Conservation (phyloP, 768 basidiomycete genomes). For the Heimioporus sp. region DNA sequence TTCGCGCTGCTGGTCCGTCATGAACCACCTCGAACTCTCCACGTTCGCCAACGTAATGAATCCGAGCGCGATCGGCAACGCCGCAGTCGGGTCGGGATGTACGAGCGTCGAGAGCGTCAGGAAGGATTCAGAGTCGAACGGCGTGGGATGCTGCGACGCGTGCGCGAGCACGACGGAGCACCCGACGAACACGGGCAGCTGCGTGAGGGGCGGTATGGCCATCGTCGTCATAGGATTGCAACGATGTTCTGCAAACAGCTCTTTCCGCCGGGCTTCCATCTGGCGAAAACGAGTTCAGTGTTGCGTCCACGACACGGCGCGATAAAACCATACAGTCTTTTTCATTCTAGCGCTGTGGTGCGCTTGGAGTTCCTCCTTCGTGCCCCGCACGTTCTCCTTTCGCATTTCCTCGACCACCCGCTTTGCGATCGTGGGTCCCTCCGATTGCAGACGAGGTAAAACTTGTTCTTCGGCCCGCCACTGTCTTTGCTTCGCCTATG, state of each 20-base stretch:
- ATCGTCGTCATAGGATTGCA: slow-evolving; percentile 60
- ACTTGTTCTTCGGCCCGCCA: slow-evolving; percentile 60
- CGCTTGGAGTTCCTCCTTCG: slow-evolving; percentile 48
- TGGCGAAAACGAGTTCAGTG: slow-evolving; percentile 24
- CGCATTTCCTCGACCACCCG: slow-evolving; percentile 49
- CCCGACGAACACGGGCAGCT: slow-evolving; percentile 73
- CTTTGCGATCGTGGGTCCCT: slow-evolving; percentile 41
- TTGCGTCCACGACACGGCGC: neutral
- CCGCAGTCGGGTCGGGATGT: slow-evolving; percentile 68
- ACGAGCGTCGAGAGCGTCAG: slow-evolving; percentile 67
- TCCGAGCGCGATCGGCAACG: slow-evolving; percentile 69
- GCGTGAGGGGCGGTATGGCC: slow-evolving; percentile 57
- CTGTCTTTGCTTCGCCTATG: slow-evolving; percentile 59
- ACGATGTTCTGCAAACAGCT: slow-evolving; percentile 56
- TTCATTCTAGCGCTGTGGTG: slow-evolving; percentile 48
- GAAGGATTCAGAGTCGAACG: slow-evolving; percentile 77
- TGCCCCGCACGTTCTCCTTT: slow-evolving; percentile 49
- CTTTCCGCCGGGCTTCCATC: slow-evolving; percentile 54
- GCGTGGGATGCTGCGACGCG: slow-evolving; percentile 55
- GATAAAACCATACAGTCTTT: slow-evolving; percentile 39
- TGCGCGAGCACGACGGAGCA: slow-evolving; percentile 56
- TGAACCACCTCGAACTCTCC: slow-evolving; percentile 73
- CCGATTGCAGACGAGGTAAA: slow-evolving; percentile 51
- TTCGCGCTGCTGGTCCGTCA: slow-evolving; percentile 55
- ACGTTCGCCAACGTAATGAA: slow-evolving; percentile 77